Evolutionary conservation across 371 early-diverging fungal genomes (phyloP).

Genomic region (Sanchytrium tribonematis): DNA sequence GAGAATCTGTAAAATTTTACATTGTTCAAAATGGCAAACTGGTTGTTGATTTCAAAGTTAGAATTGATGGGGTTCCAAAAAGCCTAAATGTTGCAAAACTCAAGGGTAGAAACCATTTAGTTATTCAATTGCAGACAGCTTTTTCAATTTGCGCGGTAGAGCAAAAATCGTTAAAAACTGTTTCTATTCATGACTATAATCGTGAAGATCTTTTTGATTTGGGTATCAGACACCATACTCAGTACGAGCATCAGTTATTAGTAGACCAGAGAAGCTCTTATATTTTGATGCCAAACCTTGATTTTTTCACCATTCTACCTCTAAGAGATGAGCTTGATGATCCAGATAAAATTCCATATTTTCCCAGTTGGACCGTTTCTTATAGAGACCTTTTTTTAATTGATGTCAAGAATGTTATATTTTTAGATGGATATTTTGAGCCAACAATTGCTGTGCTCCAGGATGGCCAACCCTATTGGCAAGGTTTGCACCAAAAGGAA

Average conservation of each 20-base stretch:
- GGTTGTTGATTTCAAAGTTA: neutral
- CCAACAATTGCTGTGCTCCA: neutral
- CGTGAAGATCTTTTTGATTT: neutral
- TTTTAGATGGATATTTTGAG: neutral
- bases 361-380: neutral
- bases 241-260: neutral
- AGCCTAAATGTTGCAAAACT: neutral
- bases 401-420: neutral
- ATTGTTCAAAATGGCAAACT: neutral
- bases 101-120: neutral
- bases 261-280: neutral
- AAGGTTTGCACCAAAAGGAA: neutral
- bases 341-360: neutral
- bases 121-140: neutral
- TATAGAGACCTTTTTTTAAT: neutral
- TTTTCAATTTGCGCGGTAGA: neutral
- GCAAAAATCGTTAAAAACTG: neutral
- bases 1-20: neutral
- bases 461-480: neutral
- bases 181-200: neutral
- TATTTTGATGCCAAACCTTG: neutral
- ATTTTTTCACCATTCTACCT: neutral
- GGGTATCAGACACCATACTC: neutral
- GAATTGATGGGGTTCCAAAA: neutral
- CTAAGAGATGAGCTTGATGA: neutral